A percentile compares a stretch with the other conserved stretches of the same genome.
phyloP scores from a whole-genome alignment of 31 red algal genomes.

The Porphyra umbilicalis region DNA sequence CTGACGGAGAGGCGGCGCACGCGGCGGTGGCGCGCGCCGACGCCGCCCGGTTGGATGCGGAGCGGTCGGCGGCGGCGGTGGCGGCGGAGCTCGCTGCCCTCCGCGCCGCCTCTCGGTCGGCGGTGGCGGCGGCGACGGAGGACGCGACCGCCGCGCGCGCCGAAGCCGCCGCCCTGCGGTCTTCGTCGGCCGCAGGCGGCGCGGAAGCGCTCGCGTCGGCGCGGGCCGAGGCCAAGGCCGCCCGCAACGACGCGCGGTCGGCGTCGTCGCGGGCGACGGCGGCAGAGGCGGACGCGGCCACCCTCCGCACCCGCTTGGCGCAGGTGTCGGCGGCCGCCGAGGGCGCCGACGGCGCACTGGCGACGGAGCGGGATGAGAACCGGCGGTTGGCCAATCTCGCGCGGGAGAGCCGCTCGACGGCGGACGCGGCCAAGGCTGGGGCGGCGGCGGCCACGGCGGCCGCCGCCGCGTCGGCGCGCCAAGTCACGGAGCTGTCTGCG shows the following conservation, averaged over 20 bases:
- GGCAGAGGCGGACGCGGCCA: background rate
- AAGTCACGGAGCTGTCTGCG: slow-evolving; percentile 31
- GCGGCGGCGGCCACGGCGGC: slow-evolving; percentile 4
- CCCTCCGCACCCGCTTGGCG: background rate
- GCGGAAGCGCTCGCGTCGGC: background rate
- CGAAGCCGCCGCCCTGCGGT: background rate
- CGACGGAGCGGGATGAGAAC: slow-evolving; percentile 26
- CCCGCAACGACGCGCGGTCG: background rate
- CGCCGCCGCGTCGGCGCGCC: slow-evolving; percentile 2
- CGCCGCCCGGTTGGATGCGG: slow-evolving; percentile 8
- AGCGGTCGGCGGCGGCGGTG: slow-evolving; percentile 13
- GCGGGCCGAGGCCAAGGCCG: background rate
- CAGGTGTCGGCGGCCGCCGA: slow-evolving; percentile 3
- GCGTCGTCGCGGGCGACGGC: background rate
- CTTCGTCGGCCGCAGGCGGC: background rate
- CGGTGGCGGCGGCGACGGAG: background rate
- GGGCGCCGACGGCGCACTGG: slow-evolving; percentile 15
- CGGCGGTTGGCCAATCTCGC: slow-evolving; percentile 11
- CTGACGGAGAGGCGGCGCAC: slow-evolving; percentile 9
- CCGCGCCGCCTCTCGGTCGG: background rate
- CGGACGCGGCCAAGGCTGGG: slow-evolving; percentile 7
- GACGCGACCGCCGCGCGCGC: background rate
- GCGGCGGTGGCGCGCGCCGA: background rate
- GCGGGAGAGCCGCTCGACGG: slow-evolving; percentile 13
- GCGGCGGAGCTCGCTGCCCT: background rate